phyloP scores from a whole-genome alignment of 352 stramenopile genomes.

The Blastocystis sp. region DNA sequence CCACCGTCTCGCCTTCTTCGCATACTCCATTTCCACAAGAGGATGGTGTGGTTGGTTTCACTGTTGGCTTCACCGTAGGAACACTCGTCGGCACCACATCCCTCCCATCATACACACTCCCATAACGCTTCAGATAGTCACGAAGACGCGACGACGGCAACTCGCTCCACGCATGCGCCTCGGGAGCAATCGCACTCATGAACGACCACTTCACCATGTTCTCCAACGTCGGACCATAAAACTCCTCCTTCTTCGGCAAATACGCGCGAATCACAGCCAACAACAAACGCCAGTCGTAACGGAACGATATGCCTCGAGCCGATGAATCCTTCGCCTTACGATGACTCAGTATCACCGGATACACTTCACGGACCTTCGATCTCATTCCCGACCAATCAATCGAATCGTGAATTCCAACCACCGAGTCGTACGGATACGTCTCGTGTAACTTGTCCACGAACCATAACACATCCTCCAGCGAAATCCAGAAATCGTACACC shows the following conservation, averaged over 20 bases:
- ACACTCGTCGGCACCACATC: background rate
- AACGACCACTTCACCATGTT: constrained; percentile 45
- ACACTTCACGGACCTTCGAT: background rate
- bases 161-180: constrained; percentile 2
- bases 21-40: constrained; percentile 39
- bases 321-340: constrained; percentile 1
- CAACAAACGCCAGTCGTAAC: constrained; percentile 41
- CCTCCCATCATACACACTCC: background rate
- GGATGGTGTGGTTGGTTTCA: background rate
- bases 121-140: constrained; percentile 35
- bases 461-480: background rate
- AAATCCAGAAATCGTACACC: constrained; percentile 44
- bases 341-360: constrained; percentile 1
- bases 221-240: constrained; percentile 41
- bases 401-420: constrained; percentile 9
- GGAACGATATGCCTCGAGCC: constrained; percentile 40
- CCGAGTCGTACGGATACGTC: background rate
- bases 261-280: constrained; percentile 34
- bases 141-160: background rate
- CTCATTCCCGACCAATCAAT: constrained; percentile 12
- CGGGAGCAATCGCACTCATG: constrained; percentile 32
- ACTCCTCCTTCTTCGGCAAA: constrained; percentile 42
- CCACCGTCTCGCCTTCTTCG: constrained; percentile 26
- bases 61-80: constrained; percentile 9
- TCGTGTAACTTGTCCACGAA: constrained; percentile 26